Conservation (phyloP, 2,329 filamentous ascomycete genomes). For the Phialophora expanda region DNA sequence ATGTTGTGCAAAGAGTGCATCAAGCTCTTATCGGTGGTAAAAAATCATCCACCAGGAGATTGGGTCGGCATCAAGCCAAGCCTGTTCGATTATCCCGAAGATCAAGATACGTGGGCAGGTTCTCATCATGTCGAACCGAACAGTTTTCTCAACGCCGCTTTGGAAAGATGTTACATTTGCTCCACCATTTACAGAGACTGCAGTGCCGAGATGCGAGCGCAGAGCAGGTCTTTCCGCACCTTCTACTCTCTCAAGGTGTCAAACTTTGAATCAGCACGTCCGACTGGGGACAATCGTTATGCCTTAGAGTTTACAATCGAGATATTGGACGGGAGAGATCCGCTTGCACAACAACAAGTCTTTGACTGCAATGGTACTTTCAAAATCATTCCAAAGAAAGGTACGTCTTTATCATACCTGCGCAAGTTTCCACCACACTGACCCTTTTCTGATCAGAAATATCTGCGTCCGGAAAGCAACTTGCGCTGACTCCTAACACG, state of each 20-base stretch:
- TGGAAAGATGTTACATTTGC: neutral
- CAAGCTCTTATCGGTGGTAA: neutral
- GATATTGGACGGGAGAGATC: neutral
- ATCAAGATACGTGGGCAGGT: neutral
- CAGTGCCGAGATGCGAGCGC: neutral
- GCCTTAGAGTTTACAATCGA: neutral
- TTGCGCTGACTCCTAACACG: neutral
- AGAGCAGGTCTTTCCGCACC: neutral
- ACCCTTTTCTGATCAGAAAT: neutral
- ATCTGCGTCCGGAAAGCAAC: neutral
- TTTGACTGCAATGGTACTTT: conserved; percentile 2
- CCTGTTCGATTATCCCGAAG: neutral
- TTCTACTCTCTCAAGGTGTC: neutral
- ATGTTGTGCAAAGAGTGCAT: neutral
- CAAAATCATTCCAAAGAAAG: neutral
- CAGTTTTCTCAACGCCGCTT: neutral
- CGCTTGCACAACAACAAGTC: neutral
- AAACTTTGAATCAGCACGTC: neutral
- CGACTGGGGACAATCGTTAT: neutral
- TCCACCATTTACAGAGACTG: conserved; percentile 5
- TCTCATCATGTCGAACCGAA: neutral
- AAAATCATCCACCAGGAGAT: conserved; percentile 1
- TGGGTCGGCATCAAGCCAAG: neutral
- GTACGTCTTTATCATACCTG: neutral
- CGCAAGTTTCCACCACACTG: no score